These are phyloP conservation scores for Microbotryum lychnidis-dioicae DNA, from an alignment of 1,284 basidiomycete species.

Conservation along the genomic window DNA sequence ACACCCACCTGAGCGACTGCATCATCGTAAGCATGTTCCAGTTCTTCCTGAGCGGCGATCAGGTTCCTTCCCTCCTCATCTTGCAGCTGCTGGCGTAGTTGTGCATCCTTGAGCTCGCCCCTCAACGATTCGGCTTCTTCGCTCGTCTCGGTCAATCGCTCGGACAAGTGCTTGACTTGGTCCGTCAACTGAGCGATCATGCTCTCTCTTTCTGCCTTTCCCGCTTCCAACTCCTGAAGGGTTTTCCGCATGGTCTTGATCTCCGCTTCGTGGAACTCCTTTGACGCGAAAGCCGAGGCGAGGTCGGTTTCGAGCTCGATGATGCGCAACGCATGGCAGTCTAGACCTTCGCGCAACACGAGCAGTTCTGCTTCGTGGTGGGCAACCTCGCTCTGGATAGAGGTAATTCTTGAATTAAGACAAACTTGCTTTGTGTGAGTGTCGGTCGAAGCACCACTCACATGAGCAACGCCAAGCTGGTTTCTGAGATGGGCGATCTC, in stretches of 20 bases:
- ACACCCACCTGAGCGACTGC: constrained; percentile 2
- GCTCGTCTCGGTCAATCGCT: neutral
- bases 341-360: constrained; percentile 2
- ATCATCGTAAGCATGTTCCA: constrained; percentile 8
- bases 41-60: constrained; percentile 9
- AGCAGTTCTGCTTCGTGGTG: constrained; percentile 5
- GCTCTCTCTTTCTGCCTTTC: neutral
- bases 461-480: constrained; percentile 1
- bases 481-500: neutral
- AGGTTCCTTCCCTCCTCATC: constrained; percentile 2
- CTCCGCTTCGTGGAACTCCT: neutral
- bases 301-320: neutral
- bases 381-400: neutral
- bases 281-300: neutral
- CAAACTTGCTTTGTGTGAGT: neutral
- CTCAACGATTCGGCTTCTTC: neutral
- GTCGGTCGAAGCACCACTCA: neutral
- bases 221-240: neutral
- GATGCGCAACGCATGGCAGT: neutral
- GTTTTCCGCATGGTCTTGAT: neutral
- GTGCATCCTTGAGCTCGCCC: constrained; percentile 5
- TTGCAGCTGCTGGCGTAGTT: constrained; percentile 2
- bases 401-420: neutral
- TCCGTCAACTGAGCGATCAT: neutral
- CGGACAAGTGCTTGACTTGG: neutral